Conservation (phyloP, 2,329 filamentous ascomycete species). For the Rhinocladiella mackenziei region DNA sequence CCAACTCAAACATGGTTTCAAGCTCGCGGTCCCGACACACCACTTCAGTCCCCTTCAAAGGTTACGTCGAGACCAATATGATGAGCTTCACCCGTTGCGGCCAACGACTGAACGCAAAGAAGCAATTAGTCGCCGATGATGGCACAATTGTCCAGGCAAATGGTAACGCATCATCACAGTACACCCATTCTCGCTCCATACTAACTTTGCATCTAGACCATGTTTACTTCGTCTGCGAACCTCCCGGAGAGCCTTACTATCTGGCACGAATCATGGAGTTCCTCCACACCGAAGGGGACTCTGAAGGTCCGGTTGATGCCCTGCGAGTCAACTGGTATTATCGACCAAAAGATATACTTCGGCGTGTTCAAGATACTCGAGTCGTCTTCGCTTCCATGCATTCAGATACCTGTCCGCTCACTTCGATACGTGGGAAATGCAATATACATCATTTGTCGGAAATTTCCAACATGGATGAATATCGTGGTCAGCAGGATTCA, state of each 20-base stretch:
- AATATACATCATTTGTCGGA: constrained; percentile 84
- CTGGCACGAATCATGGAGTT: constrained; percentile 98
- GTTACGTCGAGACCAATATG: constrained; percentile 68
- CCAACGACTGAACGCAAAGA: constrained; percentile 62
- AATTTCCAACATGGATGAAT: constrained; percentile 75
- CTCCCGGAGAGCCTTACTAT: constrained; percentile 96
- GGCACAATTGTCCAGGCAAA: constrained; percentile 78
- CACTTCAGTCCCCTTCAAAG: constrained; percentile 29
- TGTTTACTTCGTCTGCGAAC: constrained; percentile 95
- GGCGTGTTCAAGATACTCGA: constrained; percentile 85
- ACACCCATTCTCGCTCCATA: no score
- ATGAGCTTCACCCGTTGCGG: constrained; percentile 76
- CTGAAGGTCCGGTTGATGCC: constrained; percentile 70
- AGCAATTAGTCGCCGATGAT: constrained; percentile 82
- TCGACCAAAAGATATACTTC: constrained; percentile 89
- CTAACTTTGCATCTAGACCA: constrained; percentile 54
- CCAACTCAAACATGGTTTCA: constrained; percentile 35
- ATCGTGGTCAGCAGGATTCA: constrained; percentile 75
- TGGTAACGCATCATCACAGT: constrained; percentile 62
- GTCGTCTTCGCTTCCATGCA: constrained; percentile 97
- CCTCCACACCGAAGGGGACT: constrained; percentile 73
- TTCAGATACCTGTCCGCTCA: constrained; percentile 89
- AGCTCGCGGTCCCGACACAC: constrained; percentile 34
- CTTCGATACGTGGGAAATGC: constrained; percentile 89
- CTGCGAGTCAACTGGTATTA: constrained; percentile 98